Percentiles rank a stretch among this genome's conserved stretches.
These are phyloP conservation scores for Candida wancherniae DNA, from an alignment of 805 yeast genomes.

Conservation along the genomic window DNA sequence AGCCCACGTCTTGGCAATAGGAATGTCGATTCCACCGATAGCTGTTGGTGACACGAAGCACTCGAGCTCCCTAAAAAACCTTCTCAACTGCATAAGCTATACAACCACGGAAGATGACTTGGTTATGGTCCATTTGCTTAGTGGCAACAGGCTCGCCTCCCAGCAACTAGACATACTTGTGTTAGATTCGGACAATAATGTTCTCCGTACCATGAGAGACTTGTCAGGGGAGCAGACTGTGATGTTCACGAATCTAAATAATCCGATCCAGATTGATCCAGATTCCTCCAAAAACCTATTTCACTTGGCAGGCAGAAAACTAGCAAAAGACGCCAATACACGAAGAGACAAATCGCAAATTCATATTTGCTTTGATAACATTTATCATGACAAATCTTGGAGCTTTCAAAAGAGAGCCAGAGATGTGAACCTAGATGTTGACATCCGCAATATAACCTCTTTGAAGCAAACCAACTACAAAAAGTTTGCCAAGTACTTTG, in stretches of 20 bases:
- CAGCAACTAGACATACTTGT: conserved; percentile 34
- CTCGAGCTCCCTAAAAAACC: conserved; percentile 26
- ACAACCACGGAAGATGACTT: conserved; percentile 34
- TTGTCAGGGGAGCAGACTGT: conserved; percentile 26
- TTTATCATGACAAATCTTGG: conserved; percentile 40
- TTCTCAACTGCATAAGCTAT: conserved; percentile 35
- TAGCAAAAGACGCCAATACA: conserved; percentile 9
- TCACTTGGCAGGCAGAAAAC: conserved; percentile 6
- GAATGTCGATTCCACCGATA: conserved; percentile 33
- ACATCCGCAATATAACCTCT: conserved; percentile 31
- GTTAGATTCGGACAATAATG: conserved; percentile 34
- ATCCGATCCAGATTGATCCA: conserved; percentile 18
- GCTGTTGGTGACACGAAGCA: conserved; percentile 25
- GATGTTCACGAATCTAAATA: conserved; percentile 35
- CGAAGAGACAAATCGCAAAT: conserved; percentile 25
- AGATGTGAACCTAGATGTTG: conserved; percentile 32
- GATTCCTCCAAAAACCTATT: conserved; percentile 7
- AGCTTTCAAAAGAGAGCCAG: conserved; percentile 29
- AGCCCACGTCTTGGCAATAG: conserved; percentile 20
- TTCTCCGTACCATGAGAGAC: conserved; percentile 29
- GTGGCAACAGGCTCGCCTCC: conserved; percentile 29
- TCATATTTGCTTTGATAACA: conserved; percentile 39
- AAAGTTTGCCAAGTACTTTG: conserved; percentile 32
- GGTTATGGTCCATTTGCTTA: conserved; percentile 26
- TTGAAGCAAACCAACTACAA: conserved; percentile 34